Evolutionary conservation across 495 filamentous ascomycete genomes (phyloP).

Genomic region (Penicillium turbatum): DNA sequence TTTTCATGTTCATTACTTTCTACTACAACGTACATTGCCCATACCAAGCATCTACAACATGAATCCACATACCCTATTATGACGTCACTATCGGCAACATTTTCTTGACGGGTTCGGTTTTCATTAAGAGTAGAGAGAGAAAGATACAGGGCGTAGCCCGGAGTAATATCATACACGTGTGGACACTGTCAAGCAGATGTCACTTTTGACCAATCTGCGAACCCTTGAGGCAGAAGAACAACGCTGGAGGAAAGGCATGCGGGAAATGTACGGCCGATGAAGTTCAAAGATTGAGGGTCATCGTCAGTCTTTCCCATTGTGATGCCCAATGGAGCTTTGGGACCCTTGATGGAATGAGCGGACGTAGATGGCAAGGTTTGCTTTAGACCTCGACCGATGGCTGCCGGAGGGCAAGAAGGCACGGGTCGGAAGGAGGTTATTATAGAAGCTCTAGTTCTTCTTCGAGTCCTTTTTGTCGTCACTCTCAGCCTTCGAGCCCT

Average conservation of each 20-base stretch:
- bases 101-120: background rate
- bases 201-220: constrained; percentile 8
- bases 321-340: background rate
- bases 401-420: background rate
- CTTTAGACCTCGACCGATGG: background rate
- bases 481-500: constrained; percentile 12
- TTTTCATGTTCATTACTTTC: background rate
- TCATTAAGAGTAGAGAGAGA: constrained; percentile 9
- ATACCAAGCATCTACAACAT: background rate
- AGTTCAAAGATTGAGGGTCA: background rate
- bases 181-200: background rate
- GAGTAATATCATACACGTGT: constrained; percentile 8
- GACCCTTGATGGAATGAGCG: background rate
- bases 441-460: constrained; percentile 10
- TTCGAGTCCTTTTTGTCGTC: constrained; percentile 8
- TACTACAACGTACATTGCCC: background rate
- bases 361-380: background rate
- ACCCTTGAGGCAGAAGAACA: constrained; percentile 7
- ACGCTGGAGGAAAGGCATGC: constrained; percentile 15
- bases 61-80: background rate
- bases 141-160: background rate
- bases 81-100: background rate
- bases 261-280: constrained; percentile 14
- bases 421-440: background rate
- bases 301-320: constrained; percentile 1